Evolutionary conservation across 2,329 filamentous ascomycete genomes (phyloP).

Genomic region (Fusarium phyllophilum): DNA sequence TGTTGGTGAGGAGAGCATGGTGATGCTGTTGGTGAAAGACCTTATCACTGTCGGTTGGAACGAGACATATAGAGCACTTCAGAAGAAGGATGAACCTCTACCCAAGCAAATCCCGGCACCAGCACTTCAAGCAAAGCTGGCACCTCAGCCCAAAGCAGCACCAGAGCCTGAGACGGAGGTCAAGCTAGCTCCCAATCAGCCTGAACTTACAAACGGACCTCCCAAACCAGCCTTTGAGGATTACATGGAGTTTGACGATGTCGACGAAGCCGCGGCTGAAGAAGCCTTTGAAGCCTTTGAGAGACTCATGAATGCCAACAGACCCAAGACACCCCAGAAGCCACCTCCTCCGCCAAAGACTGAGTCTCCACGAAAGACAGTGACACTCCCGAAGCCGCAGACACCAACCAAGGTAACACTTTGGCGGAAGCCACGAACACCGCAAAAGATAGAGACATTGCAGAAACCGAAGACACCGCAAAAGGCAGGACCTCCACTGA

Average conservation of each 20-base stretch:
- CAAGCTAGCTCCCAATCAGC: neutral
- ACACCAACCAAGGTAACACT: neutral
- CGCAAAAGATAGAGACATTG: neutral
- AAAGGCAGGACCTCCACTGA: neutral
- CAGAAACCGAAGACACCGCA: neutral
- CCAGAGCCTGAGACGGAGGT: neutral
- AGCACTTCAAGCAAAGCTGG: neutral
- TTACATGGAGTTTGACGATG: slow-evolving; percentile 2
- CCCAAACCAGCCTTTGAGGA: neutral
- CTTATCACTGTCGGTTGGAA: slow-evolving; percentile 61
- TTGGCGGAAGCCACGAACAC: neutral
- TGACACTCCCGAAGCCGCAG: neutral
- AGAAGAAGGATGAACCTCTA: slow-evolving; percentile 6
- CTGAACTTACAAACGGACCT: neutral
- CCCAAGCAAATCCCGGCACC: neutral
- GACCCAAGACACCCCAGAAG: neutral
- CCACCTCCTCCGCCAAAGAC: neutral
- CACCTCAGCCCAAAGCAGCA: neutral
- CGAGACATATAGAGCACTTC: slow-evolving; percentile 48
- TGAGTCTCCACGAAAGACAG: neutral
- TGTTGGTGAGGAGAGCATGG: slow-evolving; percentile 43
- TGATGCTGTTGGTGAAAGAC: slow-evolving; percentile 59
- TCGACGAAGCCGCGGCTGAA: slow-evolving; percentile 41
- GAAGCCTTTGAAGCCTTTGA: slow-evolving; percentile 54
- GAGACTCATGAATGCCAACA: slow-evolving; percentile 44